Evolutionary conservation across 2,329 filamentous ascomycete genomes (phyloP), one percentile per base, ranked within the genome.

Genomic region (Rutstroemia sp.): DNA sequence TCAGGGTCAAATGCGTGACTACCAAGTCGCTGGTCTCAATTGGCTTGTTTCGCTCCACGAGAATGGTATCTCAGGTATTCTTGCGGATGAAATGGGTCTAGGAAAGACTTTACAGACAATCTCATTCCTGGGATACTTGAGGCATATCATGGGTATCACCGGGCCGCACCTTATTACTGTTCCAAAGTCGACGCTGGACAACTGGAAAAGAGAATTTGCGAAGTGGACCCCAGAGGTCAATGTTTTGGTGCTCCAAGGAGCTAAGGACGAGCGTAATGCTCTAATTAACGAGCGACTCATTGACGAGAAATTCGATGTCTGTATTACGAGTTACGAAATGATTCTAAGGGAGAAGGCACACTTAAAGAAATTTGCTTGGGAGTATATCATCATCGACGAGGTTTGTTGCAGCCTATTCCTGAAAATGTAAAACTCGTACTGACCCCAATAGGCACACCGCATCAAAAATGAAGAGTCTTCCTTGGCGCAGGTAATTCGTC

Each of bases 391-490:
- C 65, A 96, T 99, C 62, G 94, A 99, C 67, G 94, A 99, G 74
- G 83, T 69, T 64, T 47, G 62, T 56, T 45, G 16, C 46, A 25
- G 18, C 45, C 8, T 23, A 14, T 41, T 41, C 44, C 10, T 21
- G 5, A 16, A 45, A 27, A 30, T 2, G 9, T 45, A 21, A 42
- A 18, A 37, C 21, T 5, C 34, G 16, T 56, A 34, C 49, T 57
- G 42, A 59, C 63, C 63, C 60, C 61, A 50, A 37, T 47, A 71
- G 69, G 86, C 94, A 2, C 94, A 99, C 72, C 90, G 94, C 59
- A 99, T 99, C 81, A 99, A 99, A 78, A 99, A 99, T 73, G 94
- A 99, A 70, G 91, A 97, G 71, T 99, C 94, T 0, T 96, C 94
- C 0, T 79, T 99, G 3, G 92, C 94, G 3, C 92, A 97, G 69